A percentile compares a stretch with the other conserved stretches of the same genome.
These are phyloP conservation scores for Lineolata rhizophorae DNA, from an alignment of 495 filamentous ascomycete species.

Conservation along the genomic window DNA sequence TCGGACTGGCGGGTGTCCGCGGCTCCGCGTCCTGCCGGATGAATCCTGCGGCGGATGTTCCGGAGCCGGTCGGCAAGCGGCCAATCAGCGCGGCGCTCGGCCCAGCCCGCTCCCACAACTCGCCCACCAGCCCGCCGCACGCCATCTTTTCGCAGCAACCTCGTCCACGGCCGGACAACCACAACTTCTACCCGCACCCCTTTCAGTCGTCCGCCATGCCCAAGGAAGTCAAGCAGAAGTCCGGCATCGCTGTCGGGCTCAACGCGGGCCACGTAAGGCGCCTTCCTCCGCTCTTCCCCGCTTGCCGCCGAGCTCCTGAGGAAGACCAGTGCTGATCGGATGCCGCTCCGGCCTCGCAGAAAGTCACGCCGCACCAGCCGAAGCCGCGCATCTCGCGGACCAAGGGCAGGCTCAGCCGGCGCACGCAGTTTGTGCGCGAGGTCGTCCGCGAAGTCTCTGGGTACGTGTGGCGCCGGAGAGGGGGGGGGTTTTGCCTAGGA, in stretches of 20 bases:
- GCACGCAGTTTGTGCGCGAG: constrained; percentile 80
- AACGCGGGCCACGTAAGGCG: constrained; percentile 73
- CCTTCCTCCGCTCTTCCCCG: constrained; percentile 9
- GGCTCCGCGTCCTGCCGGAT: too few species aligned
- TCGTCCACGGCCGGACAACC: too few species aligned
- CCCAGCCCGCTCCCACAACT: too few species aligned
- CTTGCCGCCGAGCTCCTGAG: constrained; percentile 3
- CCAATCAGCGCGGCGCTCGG: too few species aligned
- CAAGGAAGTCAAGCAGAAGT: constrained; percentile 18
- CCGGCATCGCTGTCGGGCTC: constrained; percentile 43
- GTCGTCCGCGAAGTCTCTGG: constrained; percentile 90
- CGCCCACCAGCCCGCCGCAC: background rate
- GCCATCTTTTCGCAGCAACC: background rate
- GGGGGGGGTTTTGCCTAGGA: constrained; percentile 5
- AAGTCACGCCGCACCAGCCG: constrained; percentile 69
- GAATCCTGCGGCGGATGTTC: constrained; percentile 5
- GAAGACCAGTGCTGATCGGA: constrained; percentile 6
- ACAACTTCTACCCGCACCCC: too few species aligned
- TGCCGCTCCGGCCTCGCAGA: constrained; percentile 31
- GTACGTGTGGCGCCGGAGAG: constrained; percentile 24
- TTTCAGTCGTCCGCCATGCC: constrained; percentile 10
- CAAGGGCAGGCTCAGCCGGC: constrained; percentile 82
- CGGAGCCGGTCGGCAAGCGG: too few species aligned
- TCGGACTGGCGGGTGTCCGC: too few species aligned
- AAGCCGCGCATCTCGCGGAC: constrained; percentile 73